Conservation (phyloP, 2,329 filamentous ascomycete genomes). For the Sporothrix luriei region DNA sequence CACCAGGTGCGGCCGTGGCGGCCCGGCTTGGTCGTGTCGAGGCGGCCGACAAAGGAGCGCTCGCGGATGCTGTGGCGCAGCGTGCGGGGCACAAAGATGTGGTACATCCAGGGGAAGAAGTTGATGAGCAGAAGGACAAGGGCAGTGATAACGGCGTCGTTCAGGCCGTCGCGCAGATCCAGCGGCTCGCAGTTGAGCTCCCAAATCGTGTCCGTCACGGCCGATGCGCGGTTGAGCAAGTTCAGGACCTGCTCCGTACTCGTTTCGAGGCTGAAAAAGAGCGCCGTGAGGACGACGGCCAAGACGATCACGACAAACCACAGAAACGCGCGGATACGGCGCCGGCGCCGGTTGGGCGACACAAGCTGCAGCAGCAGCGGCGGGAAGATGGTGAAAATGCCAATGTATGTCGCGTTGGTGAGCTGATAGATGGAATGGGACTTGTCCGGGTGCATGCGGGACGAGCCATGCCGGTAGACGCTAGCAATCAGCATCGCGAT, state of each 20-base stretch:
- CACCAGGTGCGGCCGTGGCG: conserved; percentile 26
- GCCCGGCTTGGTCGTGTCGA: background rate
- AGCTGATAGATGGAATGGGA: conserved; percentile 36
- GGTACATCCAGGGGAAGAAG: conserved; percentile 26
- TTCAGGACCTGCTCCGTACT: background rate
- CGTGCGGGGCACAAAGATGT: conserved; percentile 4
- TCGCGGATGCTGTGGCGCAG: conserved; percentile 1
- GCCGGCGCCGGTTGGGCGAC: conserved; percentile 32
- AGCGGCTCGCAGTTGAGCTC: conserved; percentile 21
- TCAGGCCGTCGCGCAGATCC: background rate
- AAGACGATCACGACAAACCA: conserved; percentile 37
- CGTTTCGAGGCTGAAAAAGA: conserved; percentile 33
- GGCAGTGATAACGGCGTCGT: background rate
- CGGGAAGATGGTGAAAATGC: conserved; percentile 36
- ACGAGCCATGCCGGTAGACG: conserved; percentile 34
- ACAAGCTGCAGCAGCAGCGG: conserved; percentile 36
- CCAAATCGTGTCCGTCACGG: conserved; percentile 25
- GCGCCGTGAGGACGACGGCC: conserved; percentile 32
- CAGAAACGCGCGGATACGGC: conserved; percentile 34
- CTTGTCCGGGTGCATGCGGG: conserved; percentile 33
- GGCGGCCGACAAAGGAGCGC: background rate
- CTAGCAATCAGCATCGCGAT: conserved; percentile 33
- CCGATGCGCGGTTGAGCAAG: conserved; percentile 28
- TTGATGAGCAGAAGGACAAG: conserved; percentile 30
- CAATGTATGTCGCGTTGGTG: conserved; percentile 36